Evolutionary conservation across 2,329 filamentous ascomycete species (phyloP).

Genomic region (Chrysoporthe cubensis): DNA sequence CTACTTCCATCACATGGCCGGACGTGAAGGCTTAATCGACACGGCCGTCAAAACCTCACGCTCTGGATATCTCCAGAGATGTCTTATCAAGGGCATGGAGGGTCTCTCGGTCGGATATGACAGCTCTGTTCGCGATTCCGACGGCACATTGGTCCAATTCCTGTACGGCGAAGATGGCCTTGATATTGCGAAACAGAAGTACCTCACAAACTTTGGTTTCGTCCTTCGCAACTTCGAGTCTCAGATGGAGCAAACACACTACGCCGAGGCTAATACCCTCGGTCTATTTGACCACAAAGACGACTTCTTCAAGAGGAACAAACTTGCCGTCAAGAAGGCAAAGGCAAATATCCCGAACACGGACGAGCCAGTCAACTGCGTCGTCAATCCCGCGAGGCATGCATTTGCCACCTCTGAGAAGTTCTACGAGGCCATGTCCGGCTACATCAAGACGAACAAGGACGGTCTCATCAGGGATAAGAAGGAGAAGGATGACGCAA

Average conservation of each 20-base stretch:
- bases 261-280: constrained; percentile 54
- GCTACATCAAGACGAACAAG: constrained; percentile 79
- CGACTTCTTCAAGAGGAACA: constrained; percentile 76
- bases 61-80: constrained; percentile 94
- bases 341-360: constrained; percentile 59
- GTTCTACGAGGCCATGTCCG: constrained; percentile 73
- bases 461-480: constrained; percentile 61
- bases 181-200: constrained; percentile 92
- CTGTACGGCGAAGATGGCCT: constrained; percentile 95
- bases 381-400: constrained; percentile 75
- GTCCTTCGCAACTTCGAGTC: constrained; percentile 84
- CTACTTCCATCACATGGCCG: constrained; percentile 99
- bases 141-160: constrained; percentile 93
- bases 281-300: constrained; percentile 57
- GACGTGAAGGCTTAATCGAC: constrained; percentile 96
- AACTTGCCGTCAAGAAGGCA: constrained; percentile 76
- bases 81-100: constrained; percentile 98
- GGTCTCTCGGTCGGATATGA: constrained; percentile 92
- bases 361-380: constrained; percentile 75
- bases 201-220: constrained; percentile 89
- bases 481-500: constrained; percentile 43
- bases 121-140: constrained; percentile 89
- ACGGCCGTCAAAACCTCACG: constrained; percentile 98
- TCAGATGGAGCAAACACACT: constrained; percentile 75
- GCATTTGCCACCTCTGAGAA: constrained; percentile 88